Base-by-base conservation (phyloP, 2,329 filamentous ascomycete genomes). In the Teratosphaeria epicoccoides region DNA sequence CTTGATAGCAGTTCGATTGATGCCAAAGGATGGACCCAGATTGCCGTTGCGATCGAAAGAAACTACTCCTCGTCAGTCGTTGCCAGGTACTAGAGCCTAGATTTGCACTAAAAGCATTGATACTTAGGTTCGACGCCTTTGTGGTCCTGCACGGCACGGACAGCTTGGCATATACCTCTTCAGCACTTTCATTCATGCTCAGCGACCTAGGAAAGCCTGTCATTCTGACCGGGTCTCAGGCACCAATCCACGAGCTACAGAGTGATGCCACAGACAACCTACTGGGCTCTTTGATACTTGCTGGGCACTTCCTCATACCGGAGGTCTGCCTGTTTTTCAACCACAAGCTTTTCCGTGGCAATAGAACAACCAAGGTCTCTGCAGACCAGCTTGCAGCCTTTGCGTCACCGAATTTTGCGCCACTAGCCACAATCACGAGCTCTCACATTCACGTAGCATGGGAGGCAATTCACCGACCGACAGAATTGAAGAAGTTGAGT, bases 271-370 rank as follows among this genome's bases (percentile, higher is more conserved):
- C 89, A 33, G 89, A 94, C 71, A 96, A 95, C 63, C 78, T 96
- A 11, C 79, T 95, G 4, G 87, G 87, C 20, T 90, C 88, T 1
- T 77, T 95, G 63, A 88, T 95, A 64, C 85, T 95, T 51, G 90
- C 90, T 2, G 88, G 88, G 28, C 93, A 93, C 54, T 95, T 95
- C 65, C 86, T 88, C 72, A 88, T 96, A 52, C 89, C 90, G 0
- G 90, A 95, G 68, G 90, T 96, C 49, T 90, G 88, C 66, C 77
- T 96, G 29, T 95, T 94, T 74, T 96, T 96, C 76, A 88, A 93
- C 70, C 87, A 94, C 72, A 88, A 84, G 59, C 79, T 96, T 20
- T 94, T 90, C 71, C 82, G 90, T 24, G 90, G 90, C 14, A 95
- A 95, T 70, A 77, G 90, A 54, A 83, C 87, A 9, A 93, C 87